Percentiles rank a stretch among this genome's conserved stretches.
Conservation (phyloP, 2,329 filamentous ascomycete species). For the Neocatenulostroma microsporum region DNA sequence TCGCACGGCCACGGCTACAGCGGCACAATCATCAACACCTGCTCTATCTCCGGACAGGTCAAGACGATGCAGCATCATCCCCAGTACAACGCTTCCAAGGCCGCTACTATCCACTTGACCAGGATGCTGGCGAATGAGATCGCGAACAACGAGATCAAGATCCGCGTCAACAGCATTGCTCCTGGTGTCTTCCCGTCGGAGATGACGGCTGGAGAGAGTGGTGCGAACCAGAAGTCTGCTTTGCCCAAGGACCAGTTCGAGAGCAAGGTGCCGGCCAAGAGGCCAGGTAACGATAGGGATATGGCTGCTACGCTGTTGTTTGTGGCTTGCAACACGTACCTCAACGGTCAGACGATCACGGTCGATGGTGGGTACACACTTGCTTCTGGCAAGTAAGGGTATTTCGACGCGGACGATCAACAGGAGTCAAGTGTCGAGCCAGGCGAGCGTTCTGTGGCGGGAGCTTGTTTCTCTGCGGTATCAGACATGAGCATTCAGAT, state of each 20-base stretch:
- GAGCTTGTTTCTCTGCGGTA: too few relatives aligned
- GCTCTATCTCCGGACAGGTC: constrained; percentile 39
- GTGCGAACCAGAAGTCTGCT: constrained; percentile 47
- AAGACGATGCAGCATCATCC: constrained; percentile 42
- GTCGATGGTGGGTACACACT: constrained; percentile 50
- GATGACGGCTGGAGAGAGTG: constrained; percentile 48
- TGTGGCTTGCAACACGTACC: constrained; percentile 42
- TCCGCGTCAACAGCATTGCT: constrained; percentile 51
- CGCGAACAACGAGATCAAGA: constrained; percentile 44
- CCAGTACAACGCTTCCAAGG: constrained; percentile 41
- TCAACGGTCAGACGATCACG: constrained; percentile 43
- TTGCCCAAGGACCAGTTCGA: constrained; percentile 47
- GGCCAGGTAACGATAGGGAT: constrained; percentile 52
- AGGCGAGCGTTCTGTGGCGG: too few relatives aligned
- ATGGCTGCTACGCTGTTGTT: constrained; percentile 53
- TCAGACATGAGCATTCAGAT: too few relatives aligned
- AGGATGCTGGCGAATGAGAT: constrained; percentile 49
- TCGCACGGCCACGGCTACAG: constrained; percentile 37
- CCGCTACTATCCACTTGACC: constrained; percentile 47
- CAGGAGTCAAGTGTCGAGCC: too few relatives aligned
- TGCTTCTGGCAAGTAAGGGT: constrained; percentile 25
- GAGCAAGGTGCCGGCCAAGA: constrained; percentile 41
- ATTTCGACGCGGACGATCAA: too few relatives aligned
- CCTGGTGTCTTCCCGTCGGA: constrained; percentile 52
- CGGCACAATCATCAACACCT: constrained; percentile 41